Evolutionary conservation across 805 yeast species (phyloP).

Genomic region (Yueomyces sinensis): DNA sequence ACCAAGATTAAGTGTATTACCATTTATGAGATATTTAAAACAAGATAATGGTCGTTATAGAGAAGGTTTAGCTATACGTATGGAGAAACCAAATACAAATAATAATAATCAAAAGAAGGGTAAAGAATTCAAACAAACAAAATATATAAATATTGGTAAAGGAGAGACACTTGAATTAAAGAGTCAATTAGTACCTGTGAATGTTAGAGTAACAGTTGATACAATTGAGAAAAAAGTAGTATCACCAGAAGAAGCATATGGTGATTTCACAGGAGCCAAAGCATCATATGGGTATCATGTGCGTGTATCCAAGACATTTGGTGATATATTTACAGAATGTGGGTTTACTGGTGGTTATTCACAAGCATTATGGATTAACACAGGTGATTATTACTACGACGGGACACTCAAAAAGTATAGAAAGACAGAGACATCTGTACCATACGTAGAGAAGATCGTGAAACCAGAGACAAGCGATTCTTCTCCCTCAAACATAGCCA

Average conservation of each 20-base stretch:
- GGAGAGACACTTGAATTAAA: constrained; percentile 42
- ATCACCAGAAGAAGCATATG: constrained; percentile 57
- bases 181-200: constrained; percentile 52
- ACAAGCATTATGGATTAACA: constrained; percentile 47
- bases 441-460: constrained; percentile 18
- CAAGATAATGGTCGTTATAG: constrained; percentile 32
- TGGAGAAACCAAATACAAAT: constrained; percentile 25
- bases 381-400: constrained; percentile 48
- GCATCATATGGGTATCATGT: constrained; percentile 64
- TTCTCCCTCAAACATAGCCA: constrained; percentile 6
- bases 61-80: constrained; percentile 46
- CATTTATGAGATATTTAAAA: constrained; percentile 43
- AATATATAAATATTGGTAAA: constrained; percentile 66
- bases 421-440: constrained; percentile 12
- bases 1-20: constrained; percentile 62
- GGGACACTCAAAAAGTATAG: constrained; percentile 14
- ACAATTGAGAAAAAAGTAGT: constrained; percentile 47
- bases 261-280: constrained; percentile 43
- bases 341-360: constrained; percentile 56
- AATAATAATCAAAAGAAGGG: constrained; percentile 23
- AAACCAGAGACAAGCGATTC: constrained; percentile 7
- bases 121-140: constrained; percentile 47
- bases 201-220: constrained; percentile 75
- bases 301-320: constrained; percentile 47
- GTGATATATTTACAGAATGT: constrained; percentile 58